Base-by-base conservation (phyloP, 768 basidiomycete genomes). In the Podaxis rugospora region DNA sequence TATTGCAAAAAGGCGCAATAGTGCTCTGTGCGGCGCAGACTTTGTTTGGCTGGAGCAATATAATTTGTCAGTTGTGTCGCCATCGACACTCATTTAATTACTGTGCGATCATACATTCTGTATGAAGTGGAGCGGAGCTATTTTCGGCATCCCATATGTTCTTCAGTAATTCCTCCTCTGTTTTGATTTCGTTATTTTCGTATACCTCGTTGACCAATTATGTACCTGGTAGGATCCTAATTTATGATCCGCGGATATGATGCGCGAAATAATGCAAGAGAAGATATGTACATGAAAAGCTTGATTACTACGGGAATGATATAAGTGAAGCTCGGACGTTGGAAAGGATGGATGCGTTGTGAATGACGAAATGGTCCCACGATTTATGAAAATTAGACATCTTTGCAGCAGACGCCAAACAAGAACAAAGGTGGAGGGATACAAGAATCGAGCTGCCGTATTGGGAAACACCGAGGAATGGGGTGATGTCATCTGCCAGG, bases 401-500 rank as follows among this genome's bases (percentile, higher is more conserved):
- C 42, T 16, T 18, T 44, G n/a, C 42, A n/a, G 7, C 18, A 44
- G 14, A 44, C 1, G 2, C 6, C 18, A 18, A 11, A n/a, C 16
- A 42, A 7, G 40, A 42, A 6, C 16, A 2, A 2, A 6, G 6
- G 28, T 32, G 7, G 28, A 32, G 28, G 28, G 28, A 32, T 32
- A 7, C 28, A 27, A 27, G 27, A 27, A 27, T 27, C 27, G 27
- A 27, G 27, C 27, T 0, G 27, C 27, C 27, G 4, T 27, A 27
- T 6, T 27, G 27, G 27, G n/a, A n/a, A 44, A 44, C 42, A n/a
- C 42, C 42, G 42, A 44, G 25, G 25, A 25, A 25, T 1, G 10
- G 5, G 27, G 55, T 56, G 55, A 56, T 47, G 55, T 56, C 55
- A 56, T 56, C n/a, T 27, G 6, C 5, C 16, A 56, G 42, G 55